Evolutionary conservation across 768 basidiomycete genomes (phyloP), one percentile per base, ranked within the genome.

Genomic region (Suillus subluteus): DNA sequence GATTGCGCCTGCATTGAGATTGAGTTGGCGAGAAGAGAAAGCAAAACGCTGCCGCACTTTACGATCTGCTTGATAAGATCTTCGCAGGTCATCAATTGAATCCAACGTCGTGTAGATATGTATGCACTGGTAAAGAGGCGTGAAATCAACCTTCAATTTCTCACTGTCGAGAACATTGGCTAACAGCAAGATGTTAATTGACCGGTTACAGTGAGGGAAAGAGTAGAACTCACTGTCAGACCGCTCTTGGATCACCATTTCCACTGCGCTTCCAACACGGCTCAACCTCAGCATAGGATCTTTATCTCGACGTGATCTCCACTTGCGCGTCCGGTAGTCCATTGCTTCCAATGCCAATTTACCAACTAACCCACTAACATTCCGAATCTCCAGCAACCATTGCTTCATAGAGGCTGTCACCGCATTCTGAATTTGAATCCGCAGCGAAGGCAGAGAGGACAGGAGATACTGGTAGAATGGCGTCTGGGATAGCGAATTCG

Each of bases 391-490:
- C 58, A 98, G 86, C 35, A 99, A 80, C 98, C 98, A 99, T 69
- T 97, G 91, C 73, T 98, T 99, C 82, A 94, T 91, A 6, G 95
- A 94, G 0, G 95, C 94, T 4, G 94, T 96, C 5, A 98, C 97
- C 1, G 94, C 91, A 73, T 93, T 93, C 77, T 95, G 94, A 74
- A 99, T 94, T 73, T 96, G 94, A 21, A 83, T 81, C 7, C 96
- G 91, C 52, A 96, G 82, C 1, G 96, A 96, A 4, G 98, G 98
- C 52, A 99, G 80, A 2, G 97, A 97, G 2, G 92, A 92, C 21
- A 98, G 81, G 69, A 99, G 84, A 81, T 98, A 90, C 65, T 93
- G 91, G 73, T 95, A 97, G 78, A 99, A 90, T 3, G 93, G 95
- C 16, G 96, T 97, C 76, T 95, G 93, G 18, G 91, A 96, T 63